Percentiles rank a stretch among this genome's conserved stretches.
Evolutionary conservation across 2,329 filamentous ascomycete species (phyloP).

Genomic region (Graphiopsis chlorocephala): DNA sequence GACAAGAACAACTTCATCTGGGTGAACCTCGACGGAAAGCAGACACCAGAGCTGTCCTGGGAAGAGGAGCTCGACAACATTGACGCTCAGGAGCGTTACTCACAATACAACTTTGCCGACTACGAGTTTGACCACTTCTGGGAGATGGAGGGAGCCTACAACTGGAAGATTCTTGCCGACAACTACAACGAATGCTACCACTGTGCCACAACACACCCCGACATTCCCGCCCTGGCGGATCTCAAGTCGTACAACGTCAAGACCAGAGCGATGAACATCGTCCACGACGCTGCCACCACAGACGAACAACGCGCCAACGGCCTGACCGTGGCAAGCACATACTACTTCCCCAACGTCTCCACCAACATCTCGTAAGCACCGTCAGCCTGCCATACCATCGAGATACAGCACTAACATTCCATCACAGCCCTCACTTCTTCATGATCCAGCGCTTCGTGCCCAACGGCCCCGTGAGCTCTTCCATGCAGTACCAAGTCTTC

Average conservation of each 20-base stretch:
- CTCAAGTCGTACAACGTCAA: conserved; percentile 55
- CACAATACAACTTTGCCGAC: conserved; percentile 50
- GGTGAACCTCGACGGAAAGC: conserved; percentile 54
- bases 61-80: conserved; percentile 51
- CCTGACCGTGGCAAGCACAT: conserved; percentile 47
- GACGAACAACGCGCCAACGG: conserved; percentile 50
- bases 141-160: conserved; percentile 57
- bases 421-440: conserved; percentile 57
- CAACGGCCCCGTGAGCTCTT: conserved; percentile 47
- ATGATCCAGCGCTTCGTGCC: conserved; percentile 64
- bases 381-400: background rate
- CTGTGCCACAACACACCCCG: conserved; percentile 59
- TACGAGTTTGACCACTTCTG: conserved; percentile 58
- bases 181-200: conserved; percentile 69
- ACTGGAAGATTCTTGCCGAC: conserved; percentile 61
- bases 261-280: conserved; percentile 49
- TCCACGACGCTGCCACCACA: conserved; percentile 47
- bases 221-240: conserved; percentile 56
- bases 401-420: conserved; percentile 13
- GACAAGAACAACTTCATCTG: conserved; percentile 57
- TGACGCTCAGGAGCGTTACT: conserved; percentile 46
- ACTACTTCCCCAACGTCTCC: conserved; percentile 53
- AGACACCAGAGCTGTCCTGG: conserved; percentile 50
- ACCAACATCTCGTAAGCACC: conserved; percentile 50
- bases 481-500: conserved; percentile 63